A percentile compares a stretch with the other conserved stretches of the same genome.
Evolutionary conservation across 1,139 yeast genomes (phyloP).

Genomic region (Kurtzmaniella quercitrusa): DNA sequence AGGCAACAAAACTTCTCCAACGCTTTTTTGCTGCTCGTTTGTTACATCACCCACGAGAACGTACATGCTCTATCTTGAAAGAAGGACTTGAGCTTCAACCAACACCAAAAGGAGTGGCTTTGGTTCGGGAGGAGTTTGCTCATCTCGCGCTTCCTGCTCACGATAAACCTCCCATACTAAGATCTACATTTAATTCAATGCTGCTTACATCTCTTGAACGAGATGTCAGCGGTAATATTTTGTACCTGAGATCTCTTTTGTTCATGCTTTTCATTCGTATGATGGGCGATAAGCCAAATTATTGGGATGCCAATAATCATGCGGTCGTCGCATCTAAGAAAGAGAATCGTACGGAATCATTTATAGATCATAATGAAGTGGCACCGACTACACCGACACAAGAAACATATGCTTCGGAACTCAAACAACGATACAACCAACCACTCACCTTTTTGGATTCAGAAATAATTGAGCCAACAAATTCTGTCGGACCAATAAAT

Average conservation of each 20-base stretch:
- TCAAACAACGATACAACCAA: neutral
- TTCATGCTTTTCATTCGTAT: conserved; percentile 59
- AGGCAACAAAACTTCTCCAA: conserved; percentile 46
- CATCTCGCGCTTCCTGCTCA: conserved; percentile 48
- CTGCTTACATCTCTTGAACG: conserved; percentile 67
- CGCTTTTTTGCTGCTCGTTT: conserved; percentile 64
- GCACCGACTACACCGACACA: neutral
- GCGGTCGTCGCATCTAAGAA: neutral
- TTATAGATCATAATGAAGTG: neutral
- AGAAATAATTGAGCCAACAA: neutral
- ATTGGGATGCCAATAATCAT: conserved; percentile 51
- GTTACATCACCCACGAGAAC: conserved; percentile 72
- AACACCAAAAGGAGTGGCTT: conserved; percentile 85
- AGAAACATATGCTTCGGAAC: conserved; percentile 4
- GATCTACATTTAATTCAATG: conserved; percentile 65
- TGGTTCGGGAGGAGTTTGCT: conserved; percentile 58
- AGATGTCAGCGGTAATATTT: conserved; percentile 44
- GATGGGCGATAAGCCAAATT: conserved; percentile 66
- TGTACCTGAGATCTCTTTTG: conserved; percentile 63
- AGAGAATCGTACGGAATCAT: neutral
- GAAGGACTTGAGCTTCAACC: conserved; percentile 59
- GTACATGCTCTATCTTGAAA: conserved; percentile 53
- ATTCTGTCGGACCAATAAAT: neutral
- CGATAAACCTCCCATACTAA: conserved; percentile 42
- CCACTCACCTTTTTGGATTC: neutral